Evolutionary conservation across 1,139 yeast species (phyloP).

Genomic region (Debaryomyces nepalensis): DNA sequence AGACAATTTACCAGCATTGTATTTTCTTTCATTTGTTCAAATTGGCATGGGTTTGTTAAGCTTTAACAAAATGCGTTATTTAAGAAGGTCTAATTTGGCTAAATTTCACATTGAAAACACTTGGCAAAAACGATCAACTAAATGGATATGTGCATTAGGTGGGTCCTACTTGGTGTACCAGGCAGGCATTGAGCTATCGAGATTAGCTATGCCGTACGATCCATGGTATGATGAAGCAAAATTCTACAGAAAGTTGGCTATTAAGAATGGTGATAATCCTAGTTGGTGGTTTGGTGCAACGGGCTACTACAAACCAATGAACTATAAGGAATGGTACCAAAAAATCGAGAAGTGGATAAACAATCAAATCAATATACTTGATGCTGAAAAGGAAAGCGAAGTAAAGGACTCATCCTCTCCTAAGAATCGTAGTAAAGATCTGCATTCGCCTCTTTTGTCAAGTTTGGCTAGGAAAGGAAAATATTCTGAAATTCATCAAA

Average conservation of each 20-base stretch:
- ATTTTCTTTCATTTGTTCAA: slow-evolving; percentile 52
- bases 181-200: slow-evolving; percentile 53
- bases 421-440: neutral
- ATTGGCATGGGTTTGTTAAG: slow-evolving; percentile 40
- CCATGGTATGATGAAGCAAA: slow-evolving; percentile 70
- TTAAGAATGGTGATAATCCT: slow-evolving; percentile 45
- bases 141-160: slow-evolving; percentile 22
- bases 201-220: slow-evolving; percentile 57
- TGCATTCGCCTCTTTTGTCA: slow-evolving; percentile 13
- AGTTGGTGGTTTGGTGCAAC: slow-evolving; percentile 67
- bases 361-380: slow-evolving; percentile 23
- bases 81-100: slow-evolving; percentile 20
- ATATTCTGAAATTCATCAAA: slow-evolving; percentile 33
- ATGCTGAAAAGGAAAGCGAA: slow-evolving; percentile 13
- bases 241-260: slow-evolving; percentile 49
- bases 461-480: slow-evolving; percentile 25
- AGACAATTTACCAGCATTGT: slow-evolving; percentile 56
- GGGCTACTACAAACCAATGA: slow-evolving; percentile 56
- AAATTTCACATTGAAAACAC: slow-evolving; percentile 22
- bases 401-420: slow-evolving; percentile 4
- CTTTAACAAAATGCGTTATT: slow-evolving; percentile 28
- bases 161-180: slow-evolving; percentile 36
- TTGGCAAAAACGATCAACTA: slow-evolving; percentile 18
- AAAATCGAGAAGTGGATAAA: slow-evolving; percentile 39
- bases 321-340: slow-evolving; percentile 49